A percentile compares a stretch with the other conserved stretches of the same genome.
These are phyloP conservation scores for Coemansia brasiliensis DNA, from an alignment of 192 early-diverging fungal genomes.

Conservation along the genomic window DNA sequence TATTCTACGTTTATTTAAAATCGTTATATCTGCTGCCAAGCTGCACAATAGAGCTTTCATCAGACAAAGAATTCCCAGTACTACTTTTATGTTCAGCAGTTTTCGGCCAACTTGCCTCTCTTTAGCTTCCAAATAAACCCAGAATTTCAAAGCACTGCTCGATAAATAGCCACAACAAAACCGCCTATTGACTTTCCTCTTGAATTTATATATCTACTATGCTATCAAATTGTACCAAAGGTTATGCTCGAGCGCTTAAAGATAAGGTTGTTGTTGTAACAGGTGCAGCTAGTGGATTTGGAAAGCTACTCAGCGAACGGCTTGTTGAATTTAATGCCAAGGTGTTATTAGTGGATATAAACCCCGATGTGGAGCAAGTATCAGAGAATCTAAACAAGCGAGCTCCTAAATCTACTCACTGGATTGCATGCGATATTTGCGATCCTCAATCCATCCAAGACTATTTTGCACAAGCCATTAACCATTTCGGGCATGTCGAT, in stretches of 20 bases:
- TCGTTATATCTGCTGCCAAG: too few relatives aligned
- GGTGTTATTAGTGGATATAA: conserved; percentile 38
- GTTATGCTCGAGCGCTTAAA: background rate
- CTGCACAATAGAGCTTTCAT: too few relatives aligned
- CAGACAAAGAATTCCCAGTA: too few relatives aligned
- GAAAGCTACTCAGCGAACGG: conserved; percentile 23
- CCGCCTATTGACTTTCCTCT: too few relatives aligned
- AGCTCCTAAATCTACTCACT: conserved; percentile 1
- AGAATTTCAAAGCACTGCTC: too few relatives aligned
- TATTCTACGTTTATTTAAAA: too few relatives aligned
- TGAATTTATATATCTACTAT: background rate
- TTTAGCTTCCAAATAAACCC: too few relatives aligned
- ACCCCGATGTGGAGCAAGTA: conserved; percentile 11
- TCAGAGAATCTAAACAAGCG: conserved; percentile 21
- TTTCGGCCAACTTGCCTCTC: too few relatives aligned
- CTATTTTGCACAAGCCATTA: conserved; percentile 50
- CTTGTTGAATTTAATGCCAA: conserved; percentile 21
- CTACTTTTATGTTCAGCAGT: too few relatives aligned
- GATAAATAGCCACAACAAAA: too few relatives aligned
- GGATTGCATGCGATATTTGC: conserved; percentile 55
- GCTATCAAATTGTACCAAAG: background rate
- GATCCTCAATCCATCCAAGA: conserved; percentile 23
- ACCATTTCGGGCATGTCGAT: conserved; percentile 59
- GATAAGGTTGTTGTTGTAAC: conserved; percentile 45
- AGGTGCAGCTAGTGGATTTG: conserved; percentile 48